phyloP scores from a whole-genome alignment of 352 stramenopile species.

The Globisporangium sylvaticum region DNA sequence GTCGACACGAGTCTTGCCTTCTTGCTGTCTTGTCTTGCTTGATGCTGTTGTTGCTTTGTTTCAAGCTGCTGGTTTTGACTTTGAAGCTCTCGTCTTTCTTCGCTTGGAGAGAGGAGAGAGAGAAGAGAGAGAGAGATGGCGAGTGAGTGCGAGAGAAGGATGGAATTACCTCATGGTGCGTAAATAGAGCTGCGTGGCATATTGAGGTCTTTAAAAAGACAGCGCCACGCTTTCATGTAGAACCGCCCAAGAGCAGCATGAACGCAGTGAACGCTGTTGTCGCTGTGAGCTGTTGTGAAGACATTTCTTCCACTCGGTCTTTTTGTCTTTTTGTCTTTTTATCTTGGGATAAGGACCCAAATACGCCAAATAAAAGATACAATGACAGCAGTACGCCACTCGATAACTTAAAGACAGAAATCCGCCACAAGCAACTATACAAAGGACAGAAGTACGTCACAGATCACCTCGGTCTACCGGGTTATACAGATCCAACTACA shows the following conservation, averaged over 20 bases:
- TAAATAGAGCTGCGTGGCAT: not conserved
- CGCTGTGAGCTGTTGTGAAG: too few species aligned
- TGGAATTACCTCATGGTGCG: conserved; percentile 1
- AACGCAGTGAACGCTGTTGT: too few species aligned
- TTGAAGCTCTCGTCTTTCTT: not conserved
- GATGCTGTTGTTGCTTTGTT: not conserved
- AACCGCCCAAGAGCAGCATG: not conserved
- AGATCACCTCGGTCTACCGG: too few species aligned
- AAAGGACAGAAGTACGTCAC: too few species aligned
- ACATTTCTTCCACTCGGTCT: too few species aligned
- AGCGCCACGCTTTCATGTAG: not conserved
- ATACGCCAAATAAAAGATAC: too few species aligned
- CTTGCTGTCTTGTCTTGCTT: not conserved
- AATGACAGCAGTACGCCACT: too few species aligned
- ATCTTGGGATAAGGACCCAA: too few species aligned
- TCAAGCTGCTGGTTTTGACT: not conserved
- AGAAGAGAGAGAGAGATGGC: not conserved
- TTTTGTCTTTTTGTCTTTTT: too few species aligned
- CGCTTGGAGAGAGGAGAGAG: not conserved
- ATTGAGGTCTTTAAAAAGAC: not conserved
- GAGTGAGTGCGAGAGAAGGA: not conserved
- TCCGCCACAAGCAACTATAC: too few species aligned
- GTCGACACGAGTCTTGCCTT: not conserved
- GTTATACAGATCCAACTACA: too few species aligned
- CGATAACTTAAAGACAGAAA: too few species aligned